Evolutionary conservation across 176 grass and related monocot genomes (phyloP), one percentile per base, ranked within the genome.

Genomic region (Typha latifolia): DNA sequence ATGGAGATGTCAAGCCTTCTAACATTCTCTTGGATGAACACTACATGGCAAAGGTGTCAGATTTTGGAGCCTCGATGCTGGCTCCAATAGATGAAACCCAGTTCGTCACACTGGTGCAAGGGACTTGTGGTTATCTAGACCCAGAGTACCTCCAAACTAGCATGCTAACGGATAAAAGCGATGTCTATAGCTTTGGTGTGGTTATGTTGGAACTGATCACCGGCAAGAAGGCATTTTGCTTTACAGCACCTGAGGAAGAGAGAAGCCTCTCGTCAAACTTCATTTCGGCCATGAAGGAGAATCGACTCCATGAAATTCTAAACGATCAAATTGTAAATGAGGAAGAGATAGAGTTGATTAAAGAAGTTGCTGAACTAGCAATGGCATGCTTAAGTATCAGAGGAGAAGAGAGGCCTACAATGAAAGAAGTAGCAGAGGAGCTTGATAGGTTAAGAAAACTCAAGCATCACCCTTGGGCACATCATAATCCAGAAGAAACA

Each of bases 1-100:
- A 62, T 1, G 21, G 21, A 13, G 61, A 62, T 62, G 1, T 62
- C 6, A 31, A 29, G 21, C 23, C 61, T 26, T 29, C 61, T 4
- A 62, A 62, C 61, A 62, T 62, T 12, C 52, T 62, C 23, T 62
- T 62, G 61, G 61, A 62, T 62, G 61, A 62, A 8, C 19, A 62
- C 23, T 62, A 12, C 12, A 27, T 4, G 19, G 21, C 21, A 12
- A 62, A 62, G 22, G 21, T 62, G 10, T 62, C 61, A 12, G 21
- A 62, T 62, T 62, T 62, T 5, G 61, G 61, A 62, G n/a, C 61
- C 14, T 62, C 61, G 1, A 31, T 62, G 61, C 23, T 62, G 1
- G 61, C 61, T 13, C 21, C 61, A 13, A 15, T 12, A 11, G 61
- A 62, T 62, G 61, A 62, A 62, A 24, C 12, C 23, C 21, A 62